Evolutionary conservation across 164 flowering plant genomes (phyloP), one percentile per base, ranked within the genome.

Genomic region (Warburgia ugandensis): DNA sequence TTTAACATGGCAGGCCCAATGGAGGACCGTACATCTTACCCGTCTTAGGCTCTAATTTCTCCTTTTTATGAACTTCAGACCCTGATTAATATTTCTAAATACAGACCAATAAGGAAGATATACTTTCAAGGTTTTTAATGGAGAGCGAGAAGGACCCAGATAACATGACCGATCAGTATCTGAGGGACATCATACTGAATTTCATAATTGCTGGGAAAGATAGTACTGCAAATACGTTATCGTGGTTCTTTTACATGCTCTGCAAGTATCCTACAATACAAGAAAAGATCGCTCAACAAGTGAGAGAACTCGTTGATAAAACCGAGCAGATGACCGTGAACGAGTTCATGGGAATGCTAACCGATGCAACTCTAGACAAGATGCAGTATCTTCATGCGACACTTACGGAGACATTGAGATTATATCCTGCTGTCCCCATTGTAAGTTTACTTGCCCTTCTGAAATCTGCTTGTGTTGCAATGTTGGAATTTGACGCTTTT

Each of bases 351-450:
- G 45, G 29, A 21, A 65, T 47, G 4, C 46, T 77, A 25, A 74
- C 73, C 5, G 88, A 83, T 26, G 60, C 35, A 26, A 27, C 58
- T 2, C 73, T 83, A 0, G 92, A 81, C n/a, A 62, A 69, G 47
- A 75, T 81, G 86, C 88, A 81, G 17, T 81, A 79, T 67, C 85
- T 81, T 61, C 95, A 86, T 48, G 91, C 92, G 14, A 71, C 85
- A 1, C 59, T 86, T 48, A 66, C 85, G 2, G 96, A 83, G 55
- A 86, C 96, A 28, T 45, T 86, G 56, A 78, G 96, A 68, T 75
- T 84, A 0, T 84, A 78, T 60, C 96, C 89, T 61, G 81, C 85
- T 12, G 87, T 81, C 28, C 92, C 92, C 0, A 57, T 76, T 65
- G 91, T 83, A 81, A 66, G 5, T n/a, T n/a, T n/a, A n/a, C n/a